Percentiles rank a stretch among this genome's conserved stretches.
Conservation (phyloP, 345 rosid genomes). For the Cardamine resedifolia region DNA sequence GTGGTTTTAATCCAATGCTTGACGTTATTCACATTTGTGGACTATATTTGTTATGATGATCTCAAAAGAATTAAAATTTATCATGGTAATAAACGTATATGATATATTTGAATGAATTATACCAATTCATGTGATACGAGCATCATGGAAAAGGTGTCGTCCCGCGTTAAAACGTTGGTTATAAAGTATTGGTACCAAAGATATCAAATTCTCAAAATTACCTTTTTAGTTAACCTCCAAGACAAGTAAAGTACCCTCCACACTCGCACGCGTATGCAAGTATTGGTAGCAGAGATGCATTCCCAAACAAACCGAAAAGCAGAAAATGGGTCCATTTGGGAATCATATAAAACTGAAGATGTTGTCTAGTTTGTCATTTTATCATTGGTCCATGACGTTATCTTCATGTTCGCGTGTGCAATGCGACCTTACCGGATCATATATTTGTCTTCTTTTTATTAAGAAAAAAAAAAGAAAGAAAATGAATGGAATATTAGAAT, state of each 20-base stretch:
- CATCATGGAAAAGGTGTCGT: background rate
- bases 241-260: slow-evolving; percentile 35
- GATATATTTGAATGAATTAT: background rate
- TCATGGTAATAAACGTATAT: no score
- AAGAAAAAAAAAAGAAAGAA: no score
- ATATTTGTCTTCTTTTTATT: background rate
- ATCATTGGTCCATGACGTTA: slow-evolving; percentile 35
- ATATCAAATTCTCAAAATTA: background rate
- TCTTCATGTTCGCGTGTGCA: slow-evolving; percentile 38
- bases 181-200: background rate
- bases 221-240: slow-evolving; percentile 24
- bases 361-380: slow-evolving; percentile 22
- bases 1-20: no score
- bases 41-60: no score
- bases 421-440: slow-evolving; percentile 14
- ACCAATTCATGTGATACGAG: background rate
- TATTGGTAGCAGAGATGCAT: slow-evolving; percentile 19
- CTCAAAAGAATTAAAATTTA: background rate
- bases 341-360: slow-evolving; percentile 28
- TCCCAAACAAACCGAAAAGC: slow-evolving; percentile 18
- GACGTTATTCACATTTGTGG: no score
- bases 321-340: slow-evolving; percentile 27
- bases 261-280: slow-evolving; percentile 20
- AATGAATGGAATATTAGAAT: background rate
- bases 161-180: background rate